Evolutionary conservation across 2,329 filamentous ascomycete genomes (phyloP), one percentile per base, ranked within the genome.

Genomic region (Tolypocladium guangdongense): DNA sequence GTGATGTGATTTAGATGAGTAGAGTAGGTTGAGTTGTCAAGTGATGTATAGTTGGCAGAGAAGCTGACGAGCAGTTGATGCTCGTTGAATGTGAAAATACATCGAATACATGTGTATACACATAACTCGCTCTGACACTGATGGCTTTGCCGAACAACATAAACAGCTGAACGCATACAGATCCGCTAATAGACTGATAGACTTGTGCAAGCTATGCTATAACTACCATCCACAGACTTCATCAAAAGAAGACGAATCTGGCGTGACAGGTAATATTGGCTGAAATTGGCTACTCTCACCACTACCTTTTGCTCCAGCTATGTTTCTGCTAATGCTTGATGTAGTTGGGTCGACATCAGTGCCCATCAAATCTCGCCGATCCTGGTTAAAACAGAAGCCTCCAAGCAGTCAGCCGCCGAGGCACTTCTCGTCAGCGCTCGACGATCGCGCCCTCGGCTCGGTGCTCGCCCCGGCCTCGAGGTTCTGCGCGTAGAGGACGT

Each of bases 401-500:
- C 43, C 14, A n/a, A n/a, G 7, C 18, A n/a, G 18, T 50, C 49
- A 36, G n/a, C 30, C 24, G 20, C 7, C 22, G 6, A 33, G 24
- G 27, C 33, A 3, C 49, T 46, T 54, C 27, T 37, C 35, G 48
- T 46, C 27, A 18, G 48, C n/a, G 11, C 52, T 35, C 14, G 30
- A 22, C 11, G 45, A 20, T 27, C 38, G 20, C 20, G 54, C 52
- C 38, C 24, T 43, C 2, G 18, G 14, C 6, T 37, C 16, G 2
- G 30, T 7, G 30, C 10, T 35, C 5, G 12, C 24, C 3, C 35
- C 27, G 16, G 24, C 39, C 8, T 55, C 52, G 18, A 45, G 41
- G 33, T 36, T 56, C 20, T 46, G 41, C 45, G 51, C 57, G 35
- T 59, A 58, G 45, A 62, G 27, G n/a, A 59, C 49, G 12, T 54